Base-by-base conservation (phyloP, 768 basidiomycete genomes). In the Megacollybia marginata region DNA sequence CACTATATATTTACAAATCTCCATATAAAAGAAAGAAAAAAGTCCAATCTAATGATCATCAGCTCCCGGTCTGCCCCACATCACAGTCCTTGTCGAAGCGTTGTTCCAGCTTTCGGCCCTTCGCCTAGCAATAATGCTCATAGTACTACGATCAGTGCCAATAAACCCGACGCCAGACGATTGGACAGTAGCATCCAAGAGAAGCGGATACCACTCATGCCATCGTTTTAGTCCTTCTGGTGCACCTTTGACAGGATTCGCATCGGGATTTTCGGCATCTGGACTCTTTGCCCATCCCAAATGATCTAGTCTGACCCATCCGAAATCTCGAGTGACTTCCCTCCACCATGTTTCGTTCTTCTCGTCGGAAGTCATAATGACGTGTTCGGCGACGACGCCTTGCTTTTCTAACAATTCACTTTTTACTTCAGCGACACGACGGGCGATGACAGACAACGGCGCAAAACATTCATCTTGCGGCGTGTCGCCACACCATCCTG, bases 161-260 rank as follows among this genome's bases (percentile, higher is more conserved):
- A 90, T 77, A 57, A 89, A 83, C 2, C 85, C 88, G 10, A 70
- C 60, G 18, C 80, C 85, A 35, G 65, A 67, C 0, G 83, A 83
- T 57, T 89, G 88, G 50, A 87, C 76, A 9, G 78, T 80, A 4
- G 84, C 83, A 57, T 88, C 86, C 46, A 88, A 73, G 46, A 89
- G 64, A n/a, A 84, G 66, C 11, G 85, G 82, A 62, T 85, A 83
- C 83, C 85, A 85, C 55, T 18, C 16, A 44, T 46, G 47, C 18
- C n/a, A 44, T 5, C 44, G 13, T 8, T 18, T 40, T 8, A 40
- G 8, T 40, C 38, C 38, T 8, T 40, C 38, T 15, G 38, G 38
- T 15, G 38, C 38, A 40, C 38, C 38, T 18, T 40, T 8, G 18
- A 40, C 8, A 5, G 38, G 38, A 13, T 13, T 40, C 15, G 18